These are phyloP conservation scores for Candida sanyaensis DNA, from an alignment of 1,139 yeast genomes.

Conservation along the genomic window DNA sequence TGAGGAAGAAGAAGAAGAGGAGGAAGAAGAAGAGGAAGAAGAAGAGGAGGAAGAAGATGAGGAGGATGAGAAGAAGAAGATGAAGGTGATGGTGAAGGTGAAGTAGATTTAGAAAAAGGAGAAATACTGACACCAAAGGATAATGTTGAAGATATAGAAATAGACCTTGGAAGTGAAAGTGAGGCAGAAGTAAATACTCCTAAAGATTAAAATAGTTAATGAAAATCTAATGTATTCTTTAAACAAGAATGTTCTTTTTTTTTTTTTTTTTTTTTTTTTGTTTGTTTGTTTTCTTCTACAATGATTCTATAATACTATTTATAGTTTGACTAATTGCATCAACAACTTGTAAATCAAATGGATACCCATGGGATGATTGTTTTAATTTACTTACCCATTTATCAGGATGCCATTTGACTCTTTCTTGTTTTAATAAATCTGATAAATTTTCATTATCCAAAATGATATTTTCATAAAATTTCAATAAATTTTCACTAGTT, in stretches of 20 bases:
- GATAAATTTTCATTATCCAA: conserved; percentile 16
- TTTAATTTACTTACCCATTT: conserved; percentile 36
- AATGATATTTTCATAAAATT: conserved; percentile 28
- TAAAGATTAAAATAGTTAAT: conserved; percentile 8
- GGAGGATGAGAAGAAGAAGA: conserved; percentile 48
- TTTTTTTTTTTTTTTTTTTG: too few species aligned
- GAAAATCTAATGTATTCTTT: background rate
- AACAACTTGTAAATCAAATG: conserved; percentile 26
- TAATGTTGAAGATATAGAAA: conserved; percentile 32
- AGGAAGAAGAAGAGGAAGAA: conserved; percentile 59
- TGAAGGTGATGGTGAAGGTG: conserved; percentile 50
- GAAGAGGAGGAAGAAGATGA: conserved; percentile 55
- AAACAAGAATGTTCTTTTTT: too few species aligned
- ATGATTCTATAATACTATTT: conserved; percentile 25
- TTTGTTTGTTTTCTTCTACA: background rate
- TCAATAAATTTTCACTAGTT: conserved; percentile 21
- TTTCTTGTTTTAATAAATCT: conserved; percentile 46
- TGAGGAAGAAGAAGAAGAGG: conserved; percentile 56
- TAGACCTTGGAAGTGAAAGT: conserved; percentile 31
- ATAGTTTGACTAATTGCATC: conserved; percentile 33
- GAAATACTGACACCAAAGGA: conserved; percentile 28
- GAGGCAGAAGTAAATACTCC: conserved; percentile 40
- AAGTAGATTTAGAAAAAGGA: conserved; percentile 34
- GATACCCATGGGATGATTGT: conserved; percentile 2
- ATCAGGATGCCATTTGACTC: conserved; percentile 75